Evolutionary conservation across 1,139 yeast species (phyloP), one percentile per base, ranked within the genome.

Genomic region (Kluyveromyces sp.): DNA sequence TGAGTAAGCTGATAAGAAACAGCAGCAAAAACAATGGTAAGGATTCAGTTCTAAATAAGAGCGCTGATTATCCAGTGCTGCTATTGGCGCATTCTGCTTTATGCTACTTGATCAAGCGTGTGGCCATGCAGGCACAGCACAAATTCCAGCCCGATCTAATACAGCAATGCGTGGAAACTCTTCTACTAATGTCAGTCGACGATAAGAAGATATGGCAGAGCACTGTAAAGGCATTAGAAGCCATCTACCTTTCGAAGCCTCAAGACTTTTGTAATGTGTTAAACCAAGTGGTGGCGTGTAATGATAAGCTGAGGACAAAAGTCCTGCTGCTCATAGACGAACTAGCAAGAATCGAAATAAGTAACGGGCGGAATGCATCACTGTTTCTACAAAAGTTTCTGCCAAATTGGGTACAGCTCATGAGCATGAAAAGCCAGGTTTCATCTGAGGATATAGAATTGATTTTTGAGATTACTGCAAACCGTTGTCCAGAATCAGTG

Each of bases 71-170:
- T 11, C 9, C 20, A 32, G 19, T 33, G 4, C 20, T 35, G 30
- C 56, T 71, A 0, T 55, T 69, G 33, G 74, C 83, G 1, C 84
- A 85, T 58, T 78, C 86, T 12, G 74, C 87, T 9, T 63, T 84
- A 9, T 83, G 89, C 47, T 92, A 87, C 57, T 65, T 87, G 39
- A 76, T 85, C 25, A 85, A 84, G 54, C 70, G 96, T 16, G 78
- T 85, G 2, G 78, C 84, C 42, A 77, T 81, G 62, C 96, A 86
- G 64, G 81, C 83, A 51, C 71, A 78, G 1, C 69, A 72, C 1
- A 67, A 74, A 1, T 68, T 88, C 37, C 69, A 68, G 44, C 66
- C 66, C 1, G 40, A 36, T 2, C 41, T 49, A 8, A 46, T 51
- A 6, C 33, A 30, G 28, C 36, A 9, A 6, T 29, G 36, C 19